A percentile compares a stretch with the other conserved stretches of the same genome.
Evolutionary conservation across 805 yeast species (phyloP).

Genomic region (Kregervanrija fluxuum): DNA sequence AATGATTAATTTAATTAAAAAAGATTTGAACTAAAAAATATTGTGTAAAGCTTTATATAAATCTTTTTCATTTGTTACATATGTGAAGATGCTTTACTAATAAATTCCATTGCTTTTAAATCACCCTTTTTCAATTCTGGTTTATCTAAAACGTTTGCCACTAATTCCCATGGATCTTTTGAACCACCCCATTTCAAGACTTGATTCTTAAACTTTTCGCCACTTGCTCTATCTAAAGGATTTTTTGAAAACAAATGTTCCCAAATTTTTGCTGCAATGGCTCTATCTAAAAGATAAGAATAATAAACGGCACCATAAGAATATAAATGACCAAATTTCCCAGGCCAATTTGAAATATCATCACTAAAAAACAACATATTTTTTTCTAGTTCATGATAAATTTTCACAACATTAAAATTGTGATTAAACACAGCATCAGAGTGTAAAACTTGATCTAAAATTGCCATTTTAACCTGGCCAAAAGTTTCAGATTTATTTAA

Average conservation of each 20-base stretch:
- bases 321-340: constrained; percentile 85
- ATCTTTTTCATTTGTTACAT: neutral
- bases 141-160: constrained; percentile 70
- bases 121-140: constrained; percentile 58
- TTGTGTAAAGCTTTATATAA: neutral
- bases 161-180: constrained; percentile 78
- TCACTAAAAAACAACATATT: constrained; percentile 59
- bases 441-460: constrained; percentile 79
- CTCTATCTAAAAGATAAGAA: constrained; percentile 85
- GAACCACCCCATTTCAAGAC: constrained; percentile 93
- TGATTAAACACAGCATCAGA: constrained; percentile 30
- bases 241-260: constrained; percentile 57
- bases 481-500: constrained; percentile 68
- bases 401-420: constrained; percentile 45
- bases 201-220: constrained; percentile 61
- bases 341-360: constrained; percentile 77
- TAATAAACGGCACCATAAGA: constrained; percentile 94
- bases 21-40: neutral
- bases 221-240: constrained; percentile 68
- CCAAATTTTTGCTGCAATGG: constrained; percentile 87
- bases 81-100: constrained; percentile 1
- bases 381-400: constrained; percentile 62
- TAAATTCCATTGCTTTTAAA: constrained; percentile 7
- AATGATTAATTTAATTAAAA: constrained; percentile 22
- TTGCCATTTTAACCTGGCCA: constrained; percentile 85